Conservation (phyloP, 495 filamentous ascomycete genomes). For the Durotheca rogersii region DNA sequence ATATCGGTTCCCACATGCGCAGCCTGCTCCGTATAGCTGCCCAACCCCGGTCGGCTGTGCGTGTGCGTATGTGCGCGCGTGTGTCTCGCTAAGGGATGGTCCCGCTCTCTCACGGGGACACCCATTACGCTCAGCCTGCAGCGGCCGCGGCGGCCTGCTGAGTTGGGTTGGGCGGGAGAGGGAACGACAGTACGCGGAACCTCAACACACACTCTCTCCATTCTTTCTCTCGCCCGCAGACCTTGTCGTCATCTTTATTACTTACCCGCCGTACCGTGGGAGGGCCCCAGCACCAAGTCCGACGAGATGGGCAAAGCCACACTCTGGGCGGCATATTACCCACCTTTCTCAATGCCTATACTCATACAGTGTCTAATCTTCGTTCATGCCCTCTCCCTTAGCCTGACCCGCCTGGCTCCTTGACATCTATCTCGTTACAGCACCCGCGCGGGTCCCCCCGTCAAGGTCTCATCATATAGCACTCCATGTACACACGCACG, state of each 20-base stretch:
- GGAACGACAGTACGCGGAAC: too few relatives aligned
- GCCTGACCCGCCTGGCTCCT: constrained; percentile 21
- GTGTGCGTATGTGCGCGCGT: too few relatives aligned
- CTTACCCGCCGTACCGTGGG: too few relatives aligned
- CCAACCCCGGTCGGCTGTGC: constrained; percentile 22
- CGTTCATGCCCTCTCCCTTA: neutral
- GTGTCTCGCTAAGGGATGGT: constrained; percentile 19
- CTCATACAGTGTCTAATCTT: neutral
- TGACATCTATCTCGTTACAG: constrained; percentile 24
- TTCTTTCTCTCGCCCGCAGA: too few relatives aligned
- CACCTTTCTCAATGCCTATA: too few relatives aligned
- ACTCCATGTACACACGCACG: too few relatives aligned
- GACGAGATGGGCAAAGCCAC: constrained; percentile 19
- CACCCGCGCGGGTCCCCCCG: constrained; percentile 8
- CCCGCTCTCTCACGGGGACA: constrained; percentile 29
- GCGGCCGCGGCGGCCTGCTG: constrained; percentile 24
- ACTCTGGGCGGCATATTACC: neutral
- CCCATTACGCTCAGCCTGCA: constrained; percentile 31
- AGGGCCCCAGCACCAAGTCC: neutral
- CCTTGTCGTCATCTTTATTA: too few relatives aligned
- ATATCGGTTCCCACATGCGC: constrained; percentile 1
- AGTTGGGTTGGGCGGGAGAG: too few relatives aligned
- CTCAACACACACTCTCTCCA: too few relatives aligned
- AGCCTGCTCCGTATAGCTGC: constrained; percentile 22
- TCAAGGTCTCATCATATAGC: neutral